Conservation (phyloP, 1,284 basidiomycete genomes). For the Cryptococcus sp. region DNA sequence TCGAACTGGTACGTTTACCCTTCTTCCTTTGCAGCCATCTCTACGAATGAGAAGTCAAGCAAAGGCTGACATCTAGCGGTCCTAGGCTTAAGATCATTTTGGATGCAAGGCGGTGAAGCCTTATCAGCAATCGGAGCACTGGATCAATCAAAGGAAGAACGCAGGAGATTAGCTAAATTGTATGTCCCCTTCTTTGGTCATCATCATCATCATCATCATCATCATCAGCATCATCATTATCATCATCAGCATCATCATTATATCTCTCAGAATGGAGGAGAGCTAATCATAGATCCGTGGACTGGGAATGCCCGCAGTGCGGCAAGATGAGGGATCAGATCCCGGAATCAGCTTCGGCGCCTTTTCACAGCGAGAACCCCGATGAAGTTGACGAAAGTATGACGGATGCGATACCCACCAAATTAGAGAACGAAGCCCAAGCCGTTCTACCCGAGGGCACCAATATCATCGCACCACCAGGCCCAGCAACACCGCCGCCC, state of each 20-base stretch:
- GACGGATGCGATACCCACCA: background rate
- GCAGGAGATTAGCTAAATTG: conserved; percentile 73
- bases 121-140: conserved; percentile 87
- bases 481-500: background rate
- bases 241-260: too few relatives aligned
- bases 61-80: conserved; percentile 58
- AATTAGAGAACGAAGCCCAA: background rate
- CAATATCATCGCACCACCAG: background rate
- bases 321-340: conserved; percentile 62
- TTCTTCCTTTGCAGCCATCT: background rate
- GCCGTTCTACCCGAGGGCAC: too few relatives aligned
- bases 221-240: too few relatives aligned
- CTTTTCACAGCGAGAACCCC: background rate
- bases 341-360: background rate
- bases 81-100: conserved; percentile 84
- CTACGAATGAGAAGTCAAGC: background rate
- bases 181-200: conserved; percentile 54
- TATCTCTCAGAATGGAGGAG: background rate
- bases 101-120: conserved; percentile 80
- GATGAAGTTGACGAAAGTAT: background rate
- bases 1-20: conserved; percentile 64
- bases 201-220: background rate
- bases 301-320: conserved; percentile 77
- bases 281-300: conserved; percentile 54
- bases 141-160: conserved; percentile 71